Conservation (phyloP, 140 eudicot genomes). For the Oenanthe javanica region DNA sequence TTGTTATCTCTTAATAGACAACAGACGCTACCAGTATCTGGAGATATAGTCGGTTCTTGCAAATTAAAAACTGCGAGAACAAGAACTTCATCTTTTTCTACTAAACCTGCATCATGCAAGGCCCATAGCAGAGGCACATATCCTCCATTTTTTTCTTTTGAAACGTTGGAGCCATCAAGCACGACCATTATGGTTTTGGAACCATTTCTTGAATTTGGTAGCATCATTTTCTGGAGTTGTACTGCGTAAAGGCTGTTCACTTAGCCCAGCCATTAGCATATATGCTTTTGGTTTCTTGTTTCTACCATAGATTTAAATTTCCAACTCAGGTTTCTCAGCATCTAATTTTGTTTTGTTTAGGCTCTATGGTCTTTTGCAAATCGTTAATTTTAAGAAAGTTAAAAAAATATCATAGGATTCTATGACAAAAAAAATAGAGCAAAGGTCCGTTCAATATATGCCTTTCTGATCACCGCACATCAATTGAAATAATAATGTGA, state of each 20-base stretch:
- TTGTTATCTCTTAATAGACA: constrained; percentile 26
- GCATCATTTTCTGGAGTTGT: constrained; percentile 6
- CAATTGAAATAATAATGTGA: background rate
- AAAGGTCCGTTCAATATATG: background rate
- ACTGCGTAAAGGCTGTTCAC: constrained; percentile 2
- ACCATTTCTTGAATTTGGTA: constrained; percentile 10
- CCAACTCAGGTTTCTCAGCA: background rate
- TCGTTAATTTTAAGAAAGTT: background rate
- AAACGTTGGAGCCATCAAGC: constrained; percentile 33
- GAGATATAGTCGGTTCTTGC: constrained; percentile 17
- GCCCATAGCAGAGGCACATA: constrained; percentile 32
- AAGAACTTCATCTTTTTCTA: constrained; percentile 27
- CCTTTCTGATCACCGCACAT: background rate
- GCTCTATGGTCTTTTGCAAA: background rate
- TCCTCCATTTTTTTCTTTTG: constrained; percentile 20
- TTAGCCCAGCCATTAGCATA: background rate
- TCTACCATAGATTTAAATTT: background rate
- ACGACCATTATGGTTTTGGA: constrained; percentile 29
- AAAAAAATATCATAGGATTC: background rate
- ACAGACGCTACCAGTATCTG: constrained; percentile 16
- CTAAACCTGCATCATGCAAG: constrained; percentile 21
- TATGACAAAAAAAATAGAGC: background rate
- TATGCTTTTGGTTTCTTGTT: background rate
- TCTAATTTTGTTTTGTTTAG: background rate
- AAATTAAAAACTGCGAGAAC: constrained; percentile 36